Evolutionary conservation across 1,284 basidiomycete species (phyloP).

Genomic region (Sanguinoderma infundibulare): DNA sequence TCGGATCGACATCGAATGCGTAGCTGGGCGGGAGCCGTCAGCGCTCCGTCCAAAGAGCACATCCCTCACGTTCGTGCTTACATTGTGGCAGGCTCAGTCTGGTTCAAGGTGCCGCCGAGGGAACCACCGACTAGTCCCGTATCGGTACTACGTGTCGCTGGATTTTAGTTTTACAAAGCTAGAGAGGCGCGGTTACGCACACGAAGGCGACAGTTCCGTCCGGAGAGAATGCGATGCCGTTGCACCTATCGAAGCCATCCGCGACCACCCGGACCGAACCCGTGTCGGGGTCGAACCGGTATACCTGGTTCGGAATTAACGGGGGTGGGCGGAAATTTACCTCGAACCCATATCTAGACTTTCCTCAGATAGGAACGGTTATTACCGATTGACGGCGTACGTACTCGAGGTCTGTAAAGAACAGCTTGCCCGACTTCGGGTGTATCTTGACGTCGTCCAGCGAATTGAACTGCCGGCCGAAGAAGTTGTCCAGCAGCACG

Average conservation of each 20-base stretch:
- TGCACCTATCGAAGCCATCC: slow-evolving; percentile 64
- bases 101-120: slow-evolving; percentile 60
- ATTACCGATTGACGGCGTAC: neutral
- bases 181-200: slow-evolving; percentile 39
- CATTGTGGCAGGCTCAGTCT: slow-evolving; percentile 72
- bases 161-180: neutral
- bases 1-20: slow-evolving; percentile 69
- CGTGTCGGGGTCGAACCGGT: slow-evolving; percentile 69
- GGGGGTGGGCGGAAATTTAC: slow-evolving; percentile 69
- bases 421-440: slow-evolving; percentile 50
- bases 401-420: neutral
- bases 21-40: slow-evolving; percentile 50
- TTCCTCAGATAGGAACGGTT: neutral
- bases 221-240: slow-evolving; percentile 72
- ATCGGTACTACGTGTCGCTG: slow-evolving; percentile 47
- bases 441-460: slow-evolving; percentile 49
- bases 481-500: slow-evolving; percentile 45
- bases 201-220: slow-evolving; percentile 73
- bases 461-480: slow-evolving; percentile 84
- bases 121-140: slow-evolving; percentile 53
- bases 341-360: slow-evolving; percentile 61
- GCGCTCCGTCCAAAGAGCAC: neutral
- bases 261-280: slow-evolving; percentile 71
- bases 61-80: slow-evolving; percentile 37
- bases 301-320: slow-evolving; percentile 73